phyloP scores from a whole-genome alignment of 768 basidiomycete species.

The Tulasnella sp. region DNA sequence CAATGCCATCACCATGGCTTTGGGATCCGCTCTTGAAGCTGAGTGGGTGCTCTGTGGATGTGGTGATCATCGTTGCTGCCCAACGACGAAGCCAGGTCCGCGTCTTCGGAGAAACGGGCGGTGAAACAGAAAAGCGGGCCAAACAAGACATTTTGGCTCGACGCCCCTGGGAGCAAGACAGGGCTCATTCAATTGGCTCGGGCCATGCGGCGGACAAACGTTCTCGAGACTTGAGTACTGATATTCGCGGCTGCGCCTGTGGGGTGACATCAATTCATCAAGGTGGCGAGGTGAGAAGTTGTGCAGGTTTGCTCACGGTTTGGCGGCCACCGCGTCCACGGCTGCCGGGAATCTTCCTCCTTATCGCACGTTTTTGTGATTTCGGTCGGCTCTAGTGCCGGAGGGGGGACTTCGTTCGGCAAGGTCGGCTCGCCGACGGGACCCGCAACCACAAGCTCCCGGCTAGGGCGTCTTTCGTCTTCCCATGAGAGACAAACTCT shows the following conservation, averaged over 20 bases:
- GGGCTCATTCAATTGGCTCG: neutral
- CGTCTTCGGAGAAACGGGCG: conserved; percentile 4
- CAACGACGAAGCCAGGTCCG: conserved; percentile 4
- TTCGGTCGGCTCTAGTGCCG: neutral
- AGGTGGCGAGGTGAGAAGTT: conserved; percentile 6
- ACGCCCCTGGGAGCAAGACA: neutral
- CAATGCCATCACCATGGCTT: neutral
- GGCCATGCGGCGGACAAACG: neutral
- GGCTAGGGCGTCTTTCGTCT: neutral
- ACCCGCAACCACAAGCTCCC: neutral
- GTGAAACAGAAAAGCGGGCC: conserved; percentile 2
- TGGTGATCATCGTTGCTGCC: conserved; percentile 3
- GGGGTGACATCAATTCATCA: neutral
- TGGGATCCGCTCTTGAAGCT: neutral
- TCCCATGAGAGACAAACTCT: neutral
- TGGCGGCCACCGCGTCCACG: neutral
- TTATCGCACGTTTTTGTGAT: neutral
- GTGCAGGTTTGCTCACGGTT: neutral
- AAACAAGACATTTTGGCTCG: neutral
- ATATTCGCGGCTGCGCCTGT: neutral
- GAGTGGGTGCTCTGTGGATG: neutral
- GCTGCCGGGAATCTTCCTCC: neutral
- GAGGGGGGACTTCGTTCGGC: neutral
- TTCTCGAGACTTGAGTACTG: neutral
- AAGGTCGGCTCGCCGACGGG: neutral